These are phyloP conservation scores for Phytophthora kernoviae DNA, from an alignment of 352 stramenopile genomes.

Conservation along the genomic window DNA sequence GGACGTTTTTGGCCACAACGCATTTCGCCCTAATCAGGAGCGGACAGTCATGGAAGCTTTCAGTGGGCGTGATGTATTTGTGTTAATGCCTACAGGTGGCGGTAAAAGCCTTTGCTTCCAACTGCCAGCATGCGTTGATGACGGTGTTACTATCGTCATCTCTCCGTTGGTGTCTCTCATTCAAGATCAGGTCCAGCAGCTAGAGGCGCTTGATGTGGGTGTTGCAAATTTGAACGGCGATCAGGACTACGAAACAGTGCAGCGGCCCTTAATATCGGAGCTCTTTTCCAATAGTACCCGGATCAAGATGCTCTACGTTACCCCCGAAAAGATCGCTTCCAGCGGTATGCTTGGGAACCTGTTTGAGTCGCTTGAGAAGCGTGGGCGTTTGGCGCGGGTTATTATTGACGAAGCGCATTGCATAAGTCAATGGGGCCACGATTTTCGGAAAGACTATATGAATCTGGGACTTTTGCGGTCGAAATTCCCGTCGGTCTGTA, in stretches of 20 bases:
- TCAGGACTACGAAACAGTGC: slow-evolving; percentile 86
- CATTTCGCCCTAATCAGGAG: slow-evolving; percentile 95
- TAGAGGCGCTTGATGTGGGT: slow-evolving; percentile 93
- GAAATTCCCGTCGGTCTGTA: slow-evolving; percentile 92
- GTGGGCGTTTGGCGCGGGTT: slow-evolving; percentile 93
- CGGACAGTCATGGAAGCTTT: slow-evolving; percentile 95
- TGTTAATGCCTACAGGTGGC: slow-evolving; percentile 99
- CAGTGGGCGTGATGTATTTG: slow-evolving; percentile 94
- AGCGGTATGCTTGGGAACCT: slow-evolving; percentile 88
- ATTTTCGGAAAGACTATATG: slow-evolving; percentile 99
- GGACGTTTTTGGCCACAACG: slow-evolving; percentile 95
- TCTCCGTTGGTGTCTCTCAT: slow-evolving; percentile 99
- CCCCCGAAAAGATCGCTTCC: slow-evolving; percentile 96
- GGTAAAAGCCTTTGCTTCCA: slow-evolving; percentile 99
- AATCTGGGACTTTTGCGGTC: slow-evolving; percentile 90
- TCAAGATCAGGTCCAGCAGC: slow-evolving; percentile 98
- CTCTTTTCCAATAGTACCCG: slow-evolving; percentile 83
- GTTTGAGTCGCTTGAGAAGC: slow-evolving; percentile 78
- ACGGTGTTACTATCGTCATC: slow-evolving; percentile 97
- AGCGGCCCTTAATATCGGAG: slow-evolving; percentile 87
- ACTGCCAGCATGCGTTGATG: slow-evolving; percentile 86
- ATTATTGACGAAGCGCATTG: slow-evolving; percentile 98
- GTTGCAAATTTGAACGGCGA: slow-evolving; percentile 87
- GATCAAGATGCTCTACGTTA: slow-evolving; percentile 99
- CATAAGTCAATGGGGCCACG: slow-evolving; percentile 98